phyloP scores from a whole-genome alignment of 805 yeast genomes.

The Torulaspora maleeae region DNA sequence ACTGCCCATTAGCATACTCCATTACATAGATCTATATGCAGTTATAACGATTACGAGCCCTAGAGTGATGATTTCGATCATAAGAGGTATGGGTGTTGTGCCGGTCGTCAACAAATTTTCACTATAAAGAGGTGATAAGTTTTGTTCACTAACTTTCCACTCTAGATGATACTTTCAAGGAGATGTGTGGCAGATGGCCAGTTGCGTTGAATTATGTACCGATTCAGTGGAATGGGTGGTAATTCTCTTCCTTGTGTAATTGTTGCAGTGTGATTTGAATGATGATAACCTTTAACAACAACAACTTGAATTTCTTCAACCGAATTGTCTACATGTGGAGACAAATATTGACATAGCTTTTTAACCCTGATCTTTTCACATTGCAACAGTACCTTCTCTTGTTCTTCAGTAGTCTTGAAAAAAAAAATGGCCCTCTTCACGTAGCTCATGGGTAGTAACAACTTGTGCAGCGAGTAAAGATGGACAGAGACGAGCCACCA shows the following conservation, averaged over 20 bases:
- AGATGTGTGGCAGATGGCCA: no score
- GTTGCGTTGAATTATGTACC: neutral
- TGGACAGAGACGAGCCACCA: constrained; percentile 10
- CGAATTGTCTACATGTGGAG: constrained; percentile 56
- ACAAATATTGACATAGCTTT: constrained; percentile 55
- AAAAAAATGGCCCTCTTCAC: neutral
- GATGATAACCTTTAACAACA: constrained; percentile 43
- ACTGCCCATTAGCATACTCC: neutral
- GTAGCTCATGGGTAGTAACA: neutral
- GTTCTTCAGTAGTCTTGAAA: constrained; percentile 1
- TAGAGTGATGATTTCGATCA: neutral
- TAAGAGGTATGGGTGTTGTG: neutral
- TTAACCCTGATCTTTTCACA: constrained; percentile 52
- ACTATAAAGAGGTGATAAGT: no score
- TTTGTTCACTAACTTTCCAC: no score
- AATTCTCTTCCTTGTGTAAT: neutral
- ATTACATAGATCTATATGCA: neutral
- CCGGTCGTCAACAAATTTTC: no score
- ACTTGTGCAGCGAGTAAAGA: neutral
- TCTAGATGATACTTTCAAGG: no score
- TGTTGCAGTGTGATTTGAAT: constrained; percentile 21
- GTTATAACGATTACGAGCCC: constrained; percentile 1
- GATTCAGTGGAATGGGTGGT: constrained; percentile 4
- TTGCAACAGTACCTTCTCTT: constrained; percentile 3
- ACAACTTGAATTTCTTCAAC: constrained; percentile 68